Conservation (phyloP, 2,329 filamentous ascomycete genomes). For the Claviceps paspali region DNA sequence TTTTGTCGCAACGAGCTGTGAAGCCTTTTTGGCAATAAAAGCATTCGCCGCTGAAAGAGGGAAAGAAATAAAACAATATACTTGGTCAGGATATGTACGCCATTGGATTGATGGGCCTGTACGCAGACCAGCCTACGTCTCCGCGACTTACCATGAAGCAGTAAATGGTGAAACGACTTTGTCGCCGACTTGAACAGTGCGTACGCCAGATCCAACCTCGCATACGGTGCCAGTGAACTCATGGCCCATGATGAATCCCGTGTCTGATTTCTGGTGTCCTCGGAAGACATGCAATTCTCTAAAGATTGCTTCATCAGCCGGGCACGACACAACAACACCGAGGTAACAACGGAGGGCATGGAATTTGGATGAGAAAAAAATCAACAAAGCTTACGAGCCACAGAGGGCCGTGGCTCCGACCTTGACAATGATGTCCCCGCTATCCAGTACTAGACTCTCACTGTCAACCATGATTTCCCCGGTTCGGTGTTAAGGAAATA, state of each 20-base stretch:
- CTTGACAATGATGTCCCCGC: constrained; percentile 67
- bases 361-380: too few species aligned
- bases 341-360: too few species aligned
- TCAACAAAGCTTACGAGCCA: constrained; percentile 62
- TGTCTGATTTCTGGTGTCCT: constrained; percentile 56
- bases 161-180: constrained; percentile 75
- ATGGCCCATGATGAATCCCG: constrained; percentile 59
- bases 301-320: background rate
- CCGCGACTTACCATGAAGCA: constrained; percentile 47
- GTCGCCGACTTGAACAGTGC: constrained; percentile 56
- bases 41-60: constrained; percentile 36
- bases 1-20: constrained; percentile 62
- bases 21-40: constrained; percentile 71
- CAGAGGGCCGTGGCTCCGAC: constrained; percentile 74
- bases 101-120: background rate
- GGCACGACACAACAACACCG: background rate
- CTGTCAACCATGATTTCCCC: background rate
- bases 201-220: constrained; percentile 52
- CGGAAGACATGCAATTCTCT: constrained; percentile 80
- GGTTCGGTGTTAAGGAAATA: background rate
- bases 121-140: background rate
- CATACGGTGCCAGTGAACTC: constrained; percentile 72
- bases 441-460: constrained; percentile 40
- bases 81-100: too few species aligned
- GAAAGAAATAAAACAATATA: too few species aligned